These are phyloP conservation scores for Herpetospermum pedunculosum DNA, from an alignment of 306 rosid species.

Conservation along the genomic window DNA sequence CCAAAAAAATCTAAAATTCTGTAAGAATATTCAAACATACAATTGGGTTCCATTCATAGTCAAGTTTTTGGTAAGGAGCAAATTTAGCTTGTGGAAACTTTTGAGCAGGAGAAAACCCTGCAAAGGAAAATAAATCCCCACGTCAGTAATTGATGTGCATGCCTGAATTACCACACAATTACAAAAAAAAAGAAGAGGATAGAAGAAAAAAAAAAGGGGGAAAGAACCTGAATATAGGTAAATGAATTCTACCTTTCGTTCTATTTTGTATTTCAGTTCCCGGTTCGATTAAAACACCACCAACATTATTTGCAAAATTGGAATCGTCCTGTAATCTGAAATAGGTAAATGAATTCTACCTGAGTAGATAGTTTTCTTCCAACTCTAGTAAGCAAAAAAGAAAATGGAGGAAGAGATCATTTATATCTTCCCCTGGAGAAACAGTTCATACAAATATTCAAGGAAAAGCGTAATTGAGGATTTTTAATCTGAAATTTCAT, in stretches of 20 bases:
- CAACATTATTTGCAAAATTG: conserved; percentile 41
- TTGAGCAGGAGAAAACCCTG: conserved; percentile 77
- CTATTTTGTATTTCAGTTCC: conserved; percentile 24
- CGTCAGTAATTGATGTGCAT: conserved; percentile 12
- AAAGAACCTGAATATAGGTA: conserved; percentile 6
- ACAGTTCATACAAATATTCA: not conserved
- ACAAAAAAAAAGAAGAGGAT: not conserved
- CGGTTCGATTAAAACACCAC: conserved; percentile 58
- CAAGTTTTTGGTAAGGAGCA: conserved; percentile 45
- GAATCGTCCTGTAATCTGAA: conserved; percentile 49
- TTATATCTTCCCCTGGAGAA: not conserved
- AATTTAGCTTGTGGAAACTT: conserved; percentile 81
- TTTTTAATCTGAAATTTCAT: not conserved
- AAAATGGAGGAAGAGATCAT: not conserved
- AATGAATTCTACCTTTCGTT: conserved; percentile 25
- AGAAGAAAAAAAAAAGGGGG: not conserved
- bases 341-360: conserved; percentile 10
- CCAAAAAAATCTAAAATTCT: not conserved
- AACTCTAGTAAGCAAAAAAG: not conserved
- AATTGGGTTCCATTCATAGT: conserved; percentile 75
- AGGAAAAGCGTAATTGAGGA: not conserved
- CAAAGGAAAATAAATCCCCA: conserved; percentile 17
- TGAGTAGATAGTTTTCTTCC: not conserved
- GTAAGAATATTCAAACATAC: conserved; percentile 26
- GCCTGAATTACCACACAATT: not conserved